Percentiles rank a stretch among this genome's conserved stretches.
Conservation (phyloP, 768 basidiomycete genomes). For the Tephrocybe sp. region DNA sequence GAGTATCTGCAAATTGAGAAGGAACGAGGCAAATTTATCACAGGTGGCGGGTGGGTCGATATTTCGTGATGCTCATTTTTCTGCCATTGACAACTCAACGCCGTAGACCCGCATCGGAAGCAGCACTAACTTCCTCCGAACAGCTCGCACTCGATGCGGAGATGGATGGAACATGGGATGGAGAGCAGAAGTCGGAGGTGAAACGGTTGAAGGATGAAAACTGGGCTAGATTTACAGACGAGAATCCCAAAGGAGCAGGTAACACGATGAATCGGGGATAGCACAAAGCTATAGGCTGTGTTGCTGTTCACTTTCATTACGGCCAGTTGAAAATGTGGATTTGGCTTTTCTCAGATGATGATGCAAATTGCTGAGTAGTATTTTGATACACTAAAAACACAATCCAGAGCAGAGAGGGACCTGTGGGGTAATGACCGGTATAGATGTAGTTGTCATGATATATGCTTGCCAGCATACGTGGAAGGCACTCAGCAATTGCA, state of each 20-base stretch:
- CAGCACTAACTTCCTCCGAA: conserved; percentile 71
- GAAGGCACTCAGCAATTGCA: conserved; percentile 67
- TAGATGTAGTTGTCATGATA: conserved; percentile 19
- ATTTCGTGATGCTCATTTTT: neutral
- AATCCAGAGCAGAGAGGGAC: conserved; percentile 10
- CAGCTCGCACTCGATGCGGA: conserved; percentile 79
- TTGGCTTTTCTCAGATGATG: neutral
- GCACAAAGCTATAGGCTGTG: conserved; percentile 13
- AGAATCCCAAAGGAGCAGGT: conserved; percentile 87
- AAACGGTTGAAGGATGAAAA: conserved; percentile 85
- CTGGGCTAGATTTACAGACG: conserved; percentile 89
- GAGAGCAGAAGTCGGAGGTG: conserved; percentile 69
- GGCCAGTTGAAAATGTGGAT: neutral
- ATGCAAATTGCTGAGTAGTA: conserved; percentile 12
- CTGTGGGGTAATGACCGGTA: conserved; percentile 13
- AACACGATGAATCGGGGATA: conserved; percentile 96
- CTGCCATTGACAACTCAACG: conserved; percentile 11
- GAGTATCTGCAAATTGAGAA: conserved; percentile 89
- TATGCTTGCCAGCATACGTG: conserved; percentile 15
- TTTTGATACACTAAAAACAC: conserved; percentile 23
- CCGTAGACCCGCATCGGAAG: conserved; percentile 64
- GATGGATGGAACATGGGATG: conserved; percentile 74
- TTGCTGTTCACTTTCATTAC: neutral
- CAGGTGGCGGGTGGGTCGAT: conserved; percentile 76
- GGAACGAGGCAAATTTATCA: conserved; percentile 82